phyloP scores from a whole-genome alignment of 2,329 filamentous ascomycete genomes.

The Alternaria incomplexa region DNA sequence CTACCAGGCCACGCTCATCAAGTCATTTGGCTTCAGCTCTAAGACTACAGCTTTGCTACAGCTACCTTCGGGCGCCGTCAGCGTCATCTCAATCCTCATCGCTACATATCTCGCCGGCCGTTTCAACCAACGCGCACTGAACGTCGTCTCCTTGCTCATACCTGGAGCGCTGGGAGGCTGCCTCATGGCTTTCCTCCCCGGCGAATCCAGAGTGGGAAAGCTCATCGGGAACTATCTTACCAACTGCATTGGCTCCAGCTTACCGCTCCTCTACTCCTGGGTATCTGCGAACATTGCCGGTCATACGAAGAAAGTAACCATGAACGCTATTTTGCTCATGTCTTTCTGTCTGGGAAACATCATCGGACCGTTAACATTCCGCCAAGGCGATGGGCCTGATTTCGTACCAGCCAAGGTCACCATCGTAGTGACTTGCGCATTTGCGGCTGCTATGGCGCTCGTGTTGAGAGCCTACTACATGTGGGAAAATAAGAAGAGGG shows the following conservation, averaged over 20 bases:
- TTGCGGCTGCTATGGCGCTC: constrained; percentile 51
- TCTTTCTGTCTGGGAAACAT: constrained; percentile 54
- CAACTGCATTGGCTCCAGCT: constrained; percentile 48
- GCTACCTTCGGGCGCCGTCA: constrained; percentile 32
- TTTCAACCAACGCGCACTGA: constrained; percentile 29
- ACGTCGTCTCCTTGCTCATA: constrained; percentile 22
- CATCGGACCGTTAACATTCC: constrained; percentile 52
- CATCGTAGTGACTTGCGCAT: constrained; percentile 27
- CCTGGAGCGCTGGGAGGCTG: constrained; percentile 28
- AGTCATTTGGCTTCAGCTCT: constrained; percentile 47
- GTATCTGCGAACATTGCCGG: constrained; percentile 55
- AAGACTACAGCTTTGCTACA: constrained; percentile 40
- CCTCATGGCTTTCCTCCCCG: constrained; percentile 31
- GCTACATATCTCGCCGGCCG: constrained; percentile 32
- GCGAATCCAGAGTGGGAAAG: constrained; percentile 18
- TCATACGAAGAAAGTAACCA: constrained; percentile 60
- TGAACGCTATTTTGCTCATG: constrained; percentile 55
- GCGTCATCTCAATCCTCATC: constrained; percentile 28
- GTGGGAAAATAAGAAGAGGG: constrained; percentile 42
- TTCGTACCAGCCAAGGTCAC: constrained; percentile 56
- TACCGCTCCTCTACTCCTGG: constrained; percentile 46
- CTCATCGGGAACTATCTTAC: constrained; percentile 53
- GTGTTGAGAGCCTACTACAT: constrained; percentile 34
- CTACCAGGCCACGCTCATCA: constrained; percentile 37
- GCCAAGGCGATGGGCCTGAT: constrained; percentile 38